Evolutionary conservation across 257 asterid genomes (phyloP), one percentile per base, ranked within the genome.

Genomic region (Craterostigma plantagineum): DNA sequence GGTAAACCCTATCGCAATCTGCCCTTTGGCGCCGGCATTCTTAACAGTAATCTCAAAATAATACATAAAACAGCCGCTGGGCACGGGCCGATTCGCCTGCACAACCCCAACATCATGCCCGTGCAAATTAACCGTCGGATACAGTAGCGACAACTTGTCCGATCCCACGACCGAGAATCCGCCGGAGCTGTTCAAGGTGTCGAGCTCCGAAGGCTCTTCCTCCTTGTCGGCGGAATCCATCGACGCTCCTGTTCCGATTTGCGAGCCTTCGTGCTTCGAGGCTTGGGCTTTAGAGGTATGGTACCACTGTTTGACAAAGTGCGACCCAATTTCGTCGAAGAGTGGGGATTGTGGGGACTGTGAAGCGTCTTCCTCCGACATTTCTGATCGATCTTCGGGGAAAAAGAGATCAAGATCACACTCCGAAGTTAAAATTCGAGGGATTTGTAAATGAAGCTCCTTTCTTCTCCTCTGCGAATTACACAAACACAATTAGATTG

Each of bases 71-170:
- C 92, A 57, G 63, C 77, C 79, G 33, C 61, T 57, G 30, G 98
- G 98, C 4, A 95, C 95, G 11, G 84, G 66, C 18, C 65, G 68
- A 67, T 90, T 71, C 38, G 95, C 92, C 57, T 83, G 85, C 51
- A 79, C 98, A 30, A 73, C 85, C 27, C 98, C 98, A 11, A 90
- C 95, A 38, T 90, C 95, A 57, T 82, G 81, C 6, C 75, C 86
- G 60, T 90, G 95, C 61, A 68, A 54, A 56, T 75, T 51, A 16
- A 53, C 76, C 47, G 3, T 70, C 4, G 92, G 73, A 40, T 83
- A 83, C 34, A 57, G 53, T 17, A 90, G 72, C 16, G 98, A 79
- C 5, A 90, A 71, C 68, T 90, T 90, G 50, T 79, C 94, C 14
- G 74, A 62, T 1, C 93, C 91, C 43, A 90, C 78, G 33, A 79